These are phyloP conservation scores for Athelia psychrophila DNA, from an alignment of 1,284 basidiomycete species.

Conservation along the genomic window DNA sequence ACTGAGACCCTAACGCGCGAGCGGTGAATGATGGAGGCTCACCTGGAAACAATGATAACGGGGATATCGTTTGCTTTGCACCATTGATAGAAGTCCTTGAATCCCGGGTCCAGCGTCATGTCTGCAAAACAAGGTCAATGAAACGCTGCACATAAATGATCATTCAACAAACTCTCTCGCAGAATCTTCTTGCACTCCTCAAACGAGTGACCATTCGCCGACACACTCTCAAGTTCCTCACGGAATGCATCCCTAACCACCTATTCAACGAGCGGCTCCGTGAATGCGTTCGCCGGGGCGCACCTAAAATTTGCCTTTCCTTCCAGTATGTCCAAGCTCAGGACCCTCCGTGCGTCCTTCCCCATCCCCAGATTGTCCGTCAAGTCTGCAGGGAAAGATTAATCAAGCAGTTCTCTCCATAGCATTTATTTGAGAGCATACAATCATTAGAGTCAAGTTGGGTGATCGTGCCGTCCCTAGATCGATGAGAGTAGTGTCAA, in stretches of 20 bases:
- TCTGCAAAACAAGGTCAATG: conserved; percentile 40
- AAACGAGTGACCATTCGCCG: conserved; percentile 63
- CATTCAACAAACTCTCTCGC: conserved; percentile 33
- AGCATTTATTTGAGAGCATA: conserved; percentile 33
- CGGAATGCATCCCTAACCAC: conserved; percentile 69
- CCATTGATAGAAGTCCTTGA: conserved; percentile 83
- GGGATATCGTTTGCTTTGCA: conserved; percentile 78
- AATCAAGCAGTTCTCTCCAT: not conserved
- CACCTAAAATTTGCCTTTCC: conserved; percentile 72
- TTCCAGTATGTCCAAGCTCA: conserved; percentile 71
- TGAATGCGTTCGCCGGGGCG: conserved; percentile 10
- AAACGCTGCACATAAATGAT: conserved; percentile 1
- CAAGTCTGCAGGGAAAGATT: conserved; percentile 47
- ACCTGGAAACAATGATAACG: conserved; percentile 91
- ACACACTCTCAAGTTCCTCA: conserved; percentile 76
- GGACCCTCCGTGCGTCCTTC: conserved; percentile 59
- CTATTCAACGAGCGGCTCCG: not conserved
- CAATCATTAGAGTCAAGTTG: conserved; percentile 90
- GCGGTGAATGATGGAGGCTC: conserved; percentile 13
- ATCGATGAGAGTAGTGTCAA: conserved; percentile 3
- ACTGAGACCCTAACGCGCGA: not conserved
- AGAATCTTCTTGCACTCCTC: conserved; percentile 78
- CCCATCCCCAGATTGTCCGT: conserved; percentile 80
- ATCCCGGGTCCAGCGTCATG: conserved; percentile 84
- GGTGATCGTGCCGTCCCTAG: conserved; percentile 91